A percentile compares a stretch with the other conserved stretches of the same genome.
Evolutionary conservation across 768 basidiomycete species (phyloP).

Genomic region (Lyophyllum atratum): DNA sequence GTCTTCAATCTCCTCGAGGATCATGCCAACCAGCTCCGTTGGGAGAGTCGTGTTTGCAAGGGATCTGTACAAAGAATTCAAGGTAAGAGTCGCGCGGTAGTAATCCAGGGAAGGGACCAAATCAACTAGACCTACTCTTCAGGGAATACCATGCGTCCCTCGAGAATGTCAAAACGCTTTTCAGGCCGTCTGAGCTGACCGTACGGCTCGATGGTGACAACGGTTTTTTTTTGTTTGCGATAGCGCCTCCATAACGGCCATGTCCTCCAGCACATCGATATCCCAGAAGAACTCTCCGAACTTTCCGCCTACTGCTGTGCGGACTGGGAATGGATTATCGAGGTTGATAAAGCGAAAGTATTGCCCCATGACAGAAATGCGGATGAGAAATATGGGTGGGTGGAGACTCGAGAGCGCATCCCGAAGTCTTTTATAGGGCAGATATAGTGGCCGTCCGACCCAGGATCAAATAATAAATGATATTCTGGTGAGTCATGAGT

Average conservation of each 20-base stretch:
- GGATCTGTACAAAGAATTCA: neutral
- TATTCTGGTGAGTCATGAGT: too few species aligned
- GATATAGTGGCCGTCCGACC: too few species aligned
- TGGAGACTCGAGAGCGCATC: too few species aligned
- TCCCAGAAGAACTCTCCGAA: neutral
- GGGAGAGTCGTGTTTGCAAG: neutral
- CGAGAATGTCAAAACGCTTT: too few species aligned
- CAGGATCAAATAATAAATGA: too few species aligned
- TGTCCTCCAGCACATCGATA: neutral
- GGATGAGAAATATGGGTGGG: too few species aligned
- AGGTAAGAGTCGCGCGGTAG: too few species aligned
- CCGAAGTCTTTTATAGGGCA: too few species aligned
- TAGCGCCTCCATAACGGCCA: neutral
- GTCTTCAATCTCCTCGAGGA: neutral
- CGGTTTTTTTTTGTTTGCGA: neutral
- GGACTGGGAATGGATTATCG: conserved; percentile 1
- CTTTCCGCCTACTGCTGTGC: neutral
- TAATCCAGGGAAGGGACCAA: neutral
- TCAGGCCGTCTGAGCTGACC: too few species aligned
- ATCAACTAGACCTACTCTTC: neutral
- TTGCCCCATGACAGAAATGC: conserved; percentile 2
- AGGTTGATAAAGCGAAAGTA: neutral
- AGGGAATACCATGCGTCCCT: too few species aligned
- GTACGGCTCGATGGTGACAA: too few species aligned
- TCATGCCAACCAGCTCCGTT: neutral